Percentiles rank a stretch among this genome's conserved stretches.
phyloP scores from a whole-genome alignment of 805 yeast genomes.

The Groenewaldozyma tartarivorans region DNA sequence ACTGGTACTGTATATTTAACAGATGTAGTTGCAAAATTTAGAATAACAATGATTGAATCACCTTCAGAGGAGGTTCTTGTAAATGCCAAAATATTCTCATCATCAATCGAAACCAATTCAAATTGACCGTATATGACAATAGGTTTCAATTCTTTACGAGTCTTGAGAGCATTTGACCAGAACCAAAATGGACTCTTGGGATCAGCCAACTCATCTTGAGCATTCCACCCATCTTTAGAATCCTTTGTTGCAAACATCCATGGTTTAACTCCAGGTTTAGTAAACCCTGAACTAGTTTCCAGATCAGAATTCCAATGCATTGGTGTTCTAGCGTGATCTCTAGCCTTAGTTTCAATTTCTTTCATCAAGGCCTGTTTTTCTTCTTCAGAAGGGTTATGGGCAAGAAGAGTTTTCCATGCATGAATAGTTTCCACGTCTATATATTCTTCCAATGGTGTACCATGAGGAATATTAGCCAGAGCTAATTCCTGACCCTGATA shows the following conservation, averaged over 20 bases:
- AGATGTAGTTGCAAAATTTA: conserved; percentile 34
- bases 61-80: conserved; percentile 27
- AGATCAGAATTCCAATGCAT: conserved; percentile 42
- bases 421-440: conserved; percentile 40
- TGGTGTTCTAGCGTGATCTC: conserved; percentile 50
- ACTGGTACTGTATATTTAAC: conserved; percentile 25
- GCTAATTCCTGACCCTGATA: conserved; percentile 59
- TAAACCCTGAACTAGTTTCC: conserved; percentile 36
- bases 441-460: conserved; percentile 42
- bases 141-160: conserved; percentile 39
- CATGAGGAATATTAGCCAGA: conserved; percentile 38
- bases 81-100: conserved; percentile 34
- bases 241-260: conserved; percentile 47
- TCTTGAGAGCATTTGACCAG: conserved; percentile 35
- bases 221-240: conserved; percentile 42
- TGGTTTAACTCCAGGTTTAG: conserved; percentile 31
- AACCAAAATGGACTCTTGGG: conserved; percentile 37
- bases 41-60: conserved; percentile 30
- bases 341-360: conserved; percentile 26
- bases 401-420: conserved; percentile 29
- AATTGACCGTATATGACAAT: conserved; percentile 38
- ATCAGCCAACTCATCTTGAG: conserved; percentile 35
- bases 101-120: conserved; percentile 35
- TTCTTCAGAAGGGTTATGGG: conserved; percentile 18
- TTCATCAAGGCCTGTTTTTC: conserved; percentile 8